Evolutionary conservation across 1,139 yeast species (phyloP).

Genomic region (Blastobotrys capitulatus): DNA sequence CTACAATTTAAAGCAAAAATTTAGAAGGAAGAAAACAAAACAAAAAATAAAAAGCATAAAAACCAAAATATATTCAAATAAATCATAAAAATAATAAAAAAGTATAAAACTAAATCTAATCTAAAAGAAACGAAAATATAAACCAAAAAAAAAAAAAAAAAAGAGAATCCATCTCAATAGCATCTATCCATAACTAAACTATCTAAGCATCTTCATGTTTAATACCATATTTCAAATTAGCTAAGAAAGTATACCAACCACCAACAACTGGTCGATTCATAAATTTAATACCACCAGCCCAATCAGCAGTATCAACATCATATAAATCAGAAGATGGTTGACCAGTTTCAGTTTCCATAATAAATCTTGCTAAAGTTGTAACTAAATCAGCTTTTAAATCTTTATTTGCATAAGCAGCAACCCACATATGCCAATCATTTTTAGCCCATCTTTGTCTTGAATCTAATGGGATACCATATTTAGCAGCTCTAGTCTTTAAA

Average conservation of each 20-base stretch:
- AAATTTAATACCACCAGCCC: not conserved
- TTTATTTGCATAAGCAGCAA: slow-evolving; percentile 2
- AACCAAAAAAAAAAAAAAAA: too few relatives aligned
- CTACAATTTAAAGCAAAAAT: too few relatives aligned
- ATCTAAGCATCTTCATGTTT: not conserved
- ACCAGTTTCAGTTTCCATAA: slow-evolving; percentile 7
- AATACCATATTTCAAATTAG: slow-evolving; percentile 3
- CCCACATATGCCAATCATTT: slow-evolving; percentile 7
- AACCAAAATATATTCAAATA: too few relatives aligned
- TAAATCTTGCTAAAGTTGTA: too few relatives aligned
- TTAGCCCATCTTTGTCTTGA: slow-evolving; percentile 8
- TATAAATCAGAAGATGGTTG: slow-evolving; percentile 7
- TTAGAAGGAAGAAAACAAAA: too few relatives aligned
- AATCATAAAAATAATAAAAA: too few relatives aligned
- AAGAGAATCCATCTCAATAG: too few relatives aligned
- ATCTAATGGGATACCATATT: slow-evolving; percentile 11
- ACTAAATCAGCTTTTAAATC: not conserved
- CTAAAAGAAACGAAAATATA: too few relatives aligned
- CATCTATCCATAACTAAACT: too few relatives aligned
- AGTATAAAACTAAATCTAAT: not conserved
- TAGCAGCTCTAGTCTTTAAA: not conserved
- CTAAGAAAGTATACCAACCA: slow-evolving; percentile 7
- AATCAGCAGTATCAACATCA: not conserved
- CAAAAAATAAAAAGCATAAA: too few relatives aligned
- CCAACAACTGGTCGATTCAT: slow-evolving; percentile 10